Percentiles rank a stretch among this genome's conserved stretches.
These are phyloP conservation scores for Mariannaea elegans DNA, from an alignment of 2,329 filamentous ascomycete genomes.

Conservation along the genomic window DNA sequence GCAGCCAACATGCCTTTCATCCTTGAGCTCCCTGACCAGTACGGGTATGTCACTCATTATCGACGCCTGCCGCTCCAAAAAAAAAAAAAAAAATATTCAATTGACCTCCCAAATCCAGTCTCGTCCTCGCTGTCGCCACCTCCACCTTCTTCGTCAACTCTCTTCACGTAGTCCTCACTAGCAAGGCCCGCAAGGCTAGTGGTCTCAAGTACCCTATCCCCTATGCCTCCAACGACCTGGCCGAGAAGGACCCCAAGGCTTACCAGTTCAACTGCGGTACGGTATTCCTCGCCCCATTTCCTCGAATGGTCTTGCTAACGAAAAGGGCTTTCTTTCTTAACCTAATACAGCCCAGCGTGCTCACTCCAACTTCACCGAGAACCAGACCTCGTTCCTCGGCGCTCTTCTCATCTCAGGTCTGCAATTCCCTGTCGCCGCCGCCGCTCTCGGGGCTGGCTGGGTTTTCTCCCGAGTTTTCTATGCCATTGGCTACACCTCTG, in stretches of 20 bases:
- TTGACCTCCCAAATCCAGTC: slow-evolving; percentile 53
- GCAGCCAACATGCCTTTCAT: slow-evolving; percentile 52
- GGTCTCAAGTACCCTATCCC: slow-evolving; percentile 65
- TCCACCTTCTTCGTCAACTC: slow-evolving; percentile 67
- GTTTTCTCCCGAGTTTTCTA: slow-evolving; percentile 62
- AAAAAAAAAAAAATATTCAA: neutral
- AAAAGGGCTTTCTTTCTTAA: neutral
- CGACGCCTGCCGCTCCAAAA: neutral
- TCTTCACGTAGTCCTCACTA: slow-evolving; percentile 59
- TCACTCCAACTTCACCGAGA: slow-evolving; percentile 72
- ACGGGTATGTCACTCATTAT: slow-evolving; percentile 53
- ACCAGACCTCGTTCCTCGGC: slow-evolving; percentile 61
- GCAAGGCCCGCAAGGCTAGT: slow-evolving; percentile 59
- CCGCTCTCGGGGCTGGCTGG: slow-evolving; percentile 62
- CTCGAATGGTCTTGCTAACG: no score
- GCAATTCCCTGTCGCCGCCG: slow-evolving; percentile 59
- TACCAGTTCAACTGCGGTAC: slow-evolving; percentile 70
- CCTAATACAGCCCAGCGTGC: slow-evolving; percentile 61
- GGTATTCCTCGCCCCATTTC: slow-evolving; percentile 16
- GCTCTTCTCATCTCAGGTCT: slow-evolving; percentile 66
- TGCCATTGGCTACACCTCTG: slow-evolving; percentile 61
- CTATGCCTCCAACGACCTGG: slow-evolving; percentile 64
- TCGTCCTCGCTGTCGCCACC: slow-evolving; percentile 67
- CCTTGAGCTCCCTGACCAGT: slow-evolving; percentile 58
- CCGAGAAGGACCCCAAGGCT: slow-evolving; percentile 62